phyloP scores from a whole-genome alignment of 2,329 filamentous ascomycete species.

The Sclerotinia borealis region DNA sequence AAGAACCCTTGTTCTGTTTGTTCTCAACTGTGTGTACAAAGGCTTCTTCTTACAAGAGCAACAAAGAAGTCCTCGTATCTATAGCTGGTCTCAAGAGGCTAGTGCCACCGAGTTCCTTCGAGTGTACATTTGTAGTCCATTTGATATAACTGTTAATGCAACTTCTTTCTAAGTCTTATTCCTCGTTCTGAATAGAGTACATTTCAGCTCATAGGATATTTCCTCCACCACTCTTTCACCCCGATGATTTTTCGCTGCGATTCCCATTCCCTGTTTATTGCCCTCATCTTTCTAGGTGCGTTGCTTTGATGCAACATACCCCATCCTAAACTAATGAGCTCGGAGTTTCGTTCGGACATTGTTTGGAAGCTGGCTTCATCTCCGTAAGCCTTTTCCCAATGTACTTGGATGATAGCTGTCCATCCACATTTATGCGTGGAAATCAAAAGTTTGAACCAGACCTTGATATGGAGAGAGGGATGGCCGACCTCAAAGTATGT shows the following conservation, averaged over 20 bases:
- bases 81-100: background rate
- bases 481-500: too few relatives aligned
- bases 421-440: background rate
- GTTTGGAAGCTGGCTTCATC: background rate
- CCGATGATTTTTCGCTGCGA: background rate
- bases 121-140: background rate
- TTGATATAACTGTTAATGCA: background rate
- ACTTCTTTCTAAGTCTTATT: background rate
- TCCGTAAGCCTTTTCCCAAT: background rate
- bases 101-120: background rate
- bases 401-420: background rate
- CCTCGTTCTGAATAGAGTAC: accelerated
- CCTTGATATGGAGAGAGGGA: background rate
- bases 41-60: background rate
- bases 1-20: background rate
- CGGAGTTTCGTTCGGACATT: too few relatives aligned
- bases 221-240: too few relatives aligned
- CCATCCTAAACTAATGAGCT: background rate
- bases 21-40: background rate
- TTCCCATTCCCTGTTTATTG: background rate
- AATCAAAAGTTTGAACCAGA: accelerated
- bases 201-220: accelerated
- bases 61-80: background rate
- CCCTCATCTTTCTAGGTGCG: background rate
- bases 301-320: background rate